These are phyloP conservation scores for Keithomyces neogunnii DNA, from an alignment of 2,329 filamentous ascomycete genomes.

Conservation along the genomic window DNA sequence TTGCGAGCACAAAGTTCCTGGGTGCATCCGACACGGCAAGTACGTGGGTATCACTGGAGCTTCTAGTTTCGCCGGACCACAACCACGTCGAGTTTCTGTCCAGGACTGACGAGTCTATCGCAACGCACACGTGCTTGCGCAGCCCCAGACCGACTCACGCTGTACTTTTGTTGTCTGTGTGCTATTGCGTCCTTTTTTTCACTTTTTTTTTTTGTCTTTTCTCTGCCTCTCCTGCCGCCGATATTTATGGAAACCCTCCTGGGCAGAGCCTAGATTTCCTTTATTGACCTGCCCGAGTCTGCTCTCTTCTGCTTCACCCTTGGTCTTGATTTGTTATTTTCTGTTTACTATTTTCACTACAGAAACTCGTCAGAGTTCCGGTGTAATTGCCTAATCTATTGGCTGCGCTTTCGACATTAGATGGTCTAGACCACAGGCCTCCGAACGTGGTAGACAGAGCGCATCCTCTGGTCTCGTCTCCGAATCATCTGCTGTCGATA, in stretches of 20 bases:
- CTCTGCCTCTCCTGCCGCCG: not conserved
- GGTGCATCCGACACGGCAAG: not conserved
- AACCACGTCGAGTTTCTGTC: no score
- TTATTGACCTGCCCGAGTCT: not conserved
- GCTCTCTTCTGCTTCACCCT: not conserved
- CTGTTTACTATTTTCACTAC: not conserved
- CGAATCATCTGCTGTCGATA: no score
- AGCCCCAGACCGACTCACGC: no score
- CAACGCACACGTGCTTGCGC: not conserved
- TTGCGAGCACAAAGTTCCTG: not conserved
- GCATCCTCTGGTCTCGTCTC: no score
- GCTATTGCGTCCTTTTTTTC: not conserved
- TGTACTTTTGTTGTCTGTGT: no score
- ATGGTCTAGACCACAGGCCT: not conserved
- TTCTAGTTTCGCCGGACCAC: not conserved
- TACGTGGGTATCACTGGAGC: not conserved
- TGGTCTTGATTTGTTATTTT: not conserved
- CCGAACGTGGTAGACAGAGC: not conserved
- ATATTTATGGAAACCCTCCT: not conserved
- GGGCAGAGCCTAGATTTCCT: not conserved
- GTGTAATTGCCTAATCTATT: not conserved
- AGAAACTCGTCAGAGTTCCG: not conserved
- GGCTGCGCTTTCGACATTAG: not conserved
- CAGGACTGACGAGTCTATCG: not conserved
- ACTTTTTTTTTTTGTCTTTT: not conserved